phyloP scores from a whole-genome alignment of 495 filamentous ascomycete species.

The Xylaria grammica region DNA sequence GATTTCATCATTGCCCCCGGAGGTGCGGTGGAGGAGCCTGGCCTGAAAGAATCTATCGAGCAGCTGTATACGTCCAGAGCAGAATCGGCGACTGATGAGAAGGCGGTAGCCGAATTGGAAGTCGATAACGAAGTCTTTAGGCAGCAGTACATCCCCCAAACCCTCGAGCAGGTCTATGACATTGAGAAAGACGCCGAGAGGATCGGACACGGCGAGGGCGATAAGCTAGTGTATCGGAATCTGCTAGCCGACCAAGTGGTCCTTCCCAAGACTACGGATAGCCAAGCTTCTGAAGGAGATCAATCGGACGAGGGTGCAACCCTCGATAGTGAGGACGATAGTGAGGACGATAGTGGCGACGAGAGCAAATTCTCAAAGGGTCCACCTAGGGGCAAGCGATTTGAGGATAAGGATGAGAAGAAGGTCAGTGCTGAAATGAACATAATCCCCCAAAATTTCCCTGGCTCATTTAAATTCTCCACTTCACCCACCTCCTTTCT shows the following conservation, averaged over 20 bases:
- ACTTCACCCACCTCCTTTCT: not conserved
- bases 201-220: constrained; percentile 71
- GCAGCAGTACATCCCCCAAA: constrained; percentile 94
- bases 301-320: constrained; percentile 45
- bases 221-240: constrained; percentile 77
- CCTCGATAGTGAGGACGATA: constrained; percentile 58
- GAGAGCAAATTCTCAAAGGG: constrained; percentile 65
- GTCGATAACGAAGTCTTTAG: constrained; percentile 90
- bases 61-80: constrained; percentile 49
- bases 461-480: not conserved
- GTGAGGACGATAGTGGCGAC: constrained; percentile 53
- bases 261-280: constrained; percentile 37
- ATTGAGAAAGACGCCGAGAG: constrained; percentile 86
- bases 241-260: constrained; percentile 75
- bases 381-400: constrained; percentile 81
- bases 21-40: constrained; percentile 56
- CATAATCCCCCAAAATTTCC: not conserved
- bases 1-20: constrained; percentile 72
- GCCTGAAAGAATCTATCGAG: constrained; percentile 48
- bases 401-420: constrained; percentile 89
- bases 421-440: constrained; percentile 52
- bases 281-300: constrained; percentile 41
- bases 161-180: constrained; percentile 92
- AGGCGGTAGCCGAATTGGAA: constrained; percentile 58
- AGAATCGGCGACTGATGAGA: constrained; percentile 44